A percentile compares a stretch with the other conserved stretches of the same genome.
Evolutionary conservation across 192 early-diverging fungal species (phyloP).

Genomic region (Linnemannia hyalina): DNA sequence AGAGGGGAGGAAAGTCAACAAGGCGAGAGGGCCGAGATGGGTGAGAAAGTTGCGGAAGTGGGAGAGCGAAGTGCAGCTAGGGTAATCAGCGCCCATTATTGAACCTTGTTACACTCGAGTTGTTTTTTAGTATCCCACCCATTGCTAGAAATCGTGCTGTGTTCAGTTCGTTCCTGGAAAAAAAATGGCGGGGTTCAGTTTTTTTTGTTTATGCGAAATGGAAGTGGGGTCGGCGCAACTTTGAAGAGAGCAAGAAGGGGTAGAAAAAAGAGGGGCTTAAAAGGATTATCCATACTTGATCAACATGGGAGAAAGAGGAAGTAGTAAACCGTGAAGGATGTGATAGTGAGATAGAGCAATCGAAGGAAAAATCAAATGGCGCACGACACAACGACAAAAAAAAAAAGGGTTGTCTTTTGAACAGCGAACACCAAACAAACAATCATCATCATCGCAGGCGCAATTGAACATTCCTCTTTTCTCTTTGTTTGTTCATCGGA

Average conservation of each 20-base stretch:
- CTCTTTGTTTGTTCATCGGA: background rate
- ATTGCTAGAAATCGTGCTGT: background rate
- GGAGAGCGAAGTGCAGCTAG: too few species aligned
- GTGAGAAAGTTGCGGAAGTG: background rate
- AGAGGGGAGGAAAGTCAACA: background rate
- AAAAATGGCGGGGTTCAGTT: background rate
- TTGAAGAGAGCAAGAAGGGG: background rate
- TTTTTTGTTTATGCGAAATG: background rate
- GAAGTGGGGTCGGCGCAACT: background rate
- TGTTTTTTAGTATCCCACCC: background rate
- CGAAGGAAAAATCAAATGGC: background rate
- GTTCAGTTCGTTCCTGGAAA: background rate
- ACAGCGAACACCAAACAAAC: background rate
- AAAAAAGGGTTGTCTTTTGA: constrained; percentile 1
- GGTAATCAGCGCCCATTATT: too few species aligned
- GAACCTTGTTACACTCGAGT: background rate
- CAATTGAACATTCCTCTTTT: background rate
- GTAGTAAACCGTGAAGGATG: background rate
- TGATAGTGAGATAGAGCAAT: background rate
- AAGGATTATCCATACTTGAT: background rate
- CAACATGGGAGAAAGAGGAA: background rate
- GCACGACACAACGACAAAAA: background rate
- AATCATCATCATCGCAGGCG: background rate
- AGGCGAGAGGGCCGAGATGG: background rate
- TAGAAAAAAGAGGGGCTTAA: background rate